A percentile compares a stretch with the other conserved stretches of the same genome.
These are phyloP conservation scores for Lagenaria siceraria DNA, from an alignment of 306 rosid genomes.

Conservation along the genomic window DNA sequence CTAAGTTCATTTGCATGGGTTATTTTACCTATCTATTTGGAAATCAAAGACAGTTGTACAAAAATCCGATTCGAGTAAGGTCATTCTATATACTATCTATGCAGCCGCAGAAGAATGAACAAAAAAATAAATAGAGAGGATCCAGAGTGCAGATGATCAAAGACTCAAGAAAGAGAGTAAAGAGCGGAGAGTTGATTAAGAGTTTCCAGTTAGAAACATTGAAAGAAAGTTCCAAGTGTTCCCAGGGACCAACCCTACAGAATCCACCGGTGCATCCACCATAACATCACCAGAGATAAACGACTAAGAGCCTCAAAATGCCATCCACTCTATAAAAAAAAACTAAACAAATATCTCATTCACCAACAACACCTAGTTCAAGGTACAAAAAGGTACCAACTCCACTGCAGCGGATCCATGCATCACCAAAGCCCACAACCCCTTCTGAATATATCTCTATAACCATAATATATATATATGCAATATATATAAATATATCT, in stretches of 20 bases:
- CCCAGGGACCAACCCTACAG: slow-evolving; percentile 6
- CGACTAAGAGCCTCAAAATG: slow-evolving; percentile 9
- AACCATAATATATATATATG: slow-evolving; percentile 5
- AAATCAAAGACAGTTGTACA: neutral
- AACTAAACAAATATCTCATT: slow-evolving; percentile 2
- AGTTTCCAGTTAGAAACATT: slow-evolving; percentile 13
- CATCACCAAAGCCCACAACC: neutral
- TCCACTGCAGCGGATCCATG: slow-evolving; percentile 3
- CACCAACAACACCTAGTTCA: slow-evolving; percentile 2
- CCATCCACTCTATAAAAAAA: slow-evolving; percentile 6
- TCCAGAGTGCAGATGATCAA: neutral
- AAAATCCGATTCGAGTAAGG: neutral
- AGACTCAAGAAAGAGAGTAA: neutral
- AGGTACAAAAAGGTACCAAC: slow-evolving; percentile 7
- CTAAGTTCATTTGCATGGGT: neutral
- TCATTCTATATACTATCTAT: neutral
- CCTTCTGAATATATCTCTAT: slow-evolving; percentile 9
- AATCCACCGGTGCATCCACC: neutral
- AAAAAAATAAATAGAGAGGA: neutral
- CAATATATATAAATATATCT: slow-evolving; percentile 4
- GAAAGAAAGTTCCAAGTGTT: slow-evolving; percentile 2
- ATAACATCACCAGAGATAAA: neutral
- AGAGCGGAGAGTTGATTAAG: neutral
- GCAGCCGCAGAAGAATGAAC: neutral
- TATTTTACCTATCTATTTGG: neutral